Conservation (phyloP, 495 filamentous ascomycete species). For the Astrothelium macrocarpum region DNA sequence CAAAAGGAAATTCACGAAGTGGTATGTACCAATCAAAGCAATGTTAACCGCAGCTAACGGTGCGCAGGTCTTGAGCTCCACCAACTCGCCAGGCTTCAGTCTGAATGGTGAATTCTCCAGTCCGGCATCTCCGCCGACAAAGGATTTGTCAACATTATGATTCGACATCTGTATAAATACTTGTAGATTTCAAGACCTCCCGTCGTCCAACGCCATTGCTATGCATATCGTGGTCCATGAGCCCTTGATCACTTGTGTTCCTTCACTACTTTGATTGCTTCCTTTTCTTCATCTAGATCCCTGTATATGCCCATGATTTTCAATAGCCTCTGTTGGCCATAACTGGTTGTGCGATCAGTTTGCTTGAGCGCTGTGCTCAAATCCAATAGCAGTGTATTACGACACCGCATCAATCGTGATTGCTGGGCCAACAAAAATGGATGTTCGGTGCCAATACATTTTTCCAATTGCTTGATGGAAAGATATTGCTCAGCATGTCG, state of each 20-base stretch:
- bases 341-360: constrained; percentile 44
- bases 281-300: constrained; percentile 62
- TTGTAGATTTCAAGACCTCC: not conserved
- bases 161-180: constrained; percentile 23
- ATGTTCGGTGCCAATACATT: constrained; percentile 48
- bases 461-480: constrained; percentile 42
- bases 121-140: not conserved
- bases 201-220: constrained; percentile 24
- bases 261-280: constrained; percentile 55
- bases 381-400: constrained; percentile 76
- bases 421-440: constrained; percentile 55
- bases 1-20: constrained; percentile 84
- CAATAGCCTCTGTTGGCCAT: constrained; percentile 49
- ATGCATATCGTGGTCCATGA: constrained; percentile 15
- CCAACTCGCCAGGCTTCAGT: constrained; percentile 74
- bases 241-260: constrained; percentile 44
- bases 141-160: not conserved
- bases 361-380: constrained; percentile 70
- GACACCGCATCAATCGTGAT: constrained; percentile 47
- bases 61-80: constrained; percentile 72
- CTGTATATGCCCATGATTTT: constrained; percentile 67
- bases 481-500: constrained; percentile 50
- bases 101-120: constrained; percentile 60
- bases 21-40: constrained; percentile 39
- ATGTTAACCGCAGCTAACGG: not conserved